Percentiles rank a stretch among this genome's conserved stretches.
phyloP scores from a whole-genome alignment of 2,329 filamentous ascomycete species.

The Hypoxylon sp. region DNA sequence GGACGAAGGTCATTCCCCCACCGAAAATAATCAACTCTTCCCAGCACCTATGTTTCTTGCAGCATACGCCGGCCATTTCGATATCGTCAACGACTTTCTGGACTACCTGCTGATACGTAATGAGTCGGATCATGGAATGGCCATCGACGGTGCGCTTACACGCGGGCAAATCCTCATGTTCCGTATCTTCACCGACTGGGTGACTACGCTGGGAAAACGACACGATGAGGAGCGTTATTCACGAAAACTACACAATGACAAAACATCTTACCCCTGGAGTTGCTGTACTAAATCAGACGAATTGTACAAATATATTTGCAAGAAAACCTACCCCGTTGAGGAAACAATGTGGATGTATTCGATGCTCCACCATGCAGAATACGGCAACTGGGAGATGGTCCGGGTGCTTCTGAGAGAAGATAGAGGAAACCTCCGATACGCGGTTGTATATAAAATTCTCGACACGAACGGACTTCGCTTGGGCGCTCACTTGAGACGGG shows the following conservation, averaged over 20 bases:
- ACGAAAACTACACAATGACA: no score
- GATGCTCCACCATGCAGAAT: neutral
- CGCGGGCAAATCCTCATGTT: neutral
- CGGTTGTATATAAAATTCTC: no score
- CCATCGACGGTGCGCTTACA: neutral
- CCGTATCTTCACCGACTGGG: neutral
- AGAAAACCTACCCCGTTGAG: neutral
- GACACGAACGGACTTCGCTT: no score
- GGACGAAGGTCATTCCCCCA: neutral
- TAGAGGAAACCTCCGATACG: no score
- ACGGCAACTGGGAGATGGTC: neutral
- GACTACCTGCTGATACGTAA: neutral
- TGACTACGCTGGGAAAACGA: no score
- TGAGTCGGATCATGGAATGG: no score
- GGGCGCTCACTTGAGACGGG: no score
- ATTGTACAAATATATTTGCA: neutral
- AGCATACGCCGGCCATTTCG: conserved; percentile 3
- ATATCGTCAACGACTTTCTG: conserved; percentile 1
- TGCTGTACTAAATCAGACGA: neutral
- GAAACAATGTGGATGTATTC: no score
- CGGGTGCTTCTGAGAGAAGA: neutral
- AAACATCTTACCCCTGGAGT: no score
- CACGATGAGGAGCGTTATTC: no score
- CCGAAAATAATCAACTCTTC: neutral
- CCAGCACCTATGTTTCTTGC: neutral